These are phyloP conservation scores for Pythium apleroticum DNA, from an alignment of 352 stramenopile genomes.

Conservation along the genomic window DNA sequence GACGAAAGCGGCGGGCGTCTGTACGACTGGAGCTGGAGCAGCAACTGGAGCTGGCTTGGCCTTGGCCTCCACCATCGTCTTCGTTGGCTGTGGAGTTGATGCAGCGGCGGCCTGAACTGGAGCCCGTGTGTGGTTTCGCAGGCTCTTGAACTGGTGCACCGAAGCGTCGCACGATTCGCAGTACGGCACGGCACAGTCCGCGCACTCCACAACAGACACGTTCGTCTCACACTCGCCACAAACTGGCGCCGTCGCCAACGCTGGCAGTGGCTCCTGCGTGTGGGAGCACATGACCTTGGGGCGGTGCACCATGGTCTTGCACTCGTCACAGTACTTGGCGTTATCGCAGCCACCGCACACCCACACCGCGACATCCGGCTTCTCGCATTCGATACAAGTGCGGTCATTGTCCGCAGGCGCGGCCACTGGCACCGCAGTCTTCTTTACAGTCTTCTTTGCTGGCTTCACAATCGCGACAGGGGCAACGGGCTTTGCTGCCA, in stretches of 20 bases:
- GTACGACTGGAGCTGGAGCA: background rate
- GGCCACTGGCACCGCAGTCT: background rate
- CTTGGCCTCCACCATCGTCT: conserved; percentile 22
- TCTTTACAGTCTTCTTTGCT: conserved; percentile 2
- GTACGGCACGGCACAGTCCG: conserved; percentile 59
- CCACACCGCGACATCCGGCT: conserved; percentile 42
- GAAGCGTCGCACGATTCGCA: conserved; percentile 55
- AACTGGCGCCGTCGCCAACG: conserved; percentile 24
- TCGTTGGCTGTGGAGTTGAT: conserved; percentile 6
- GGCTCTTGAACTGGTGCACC: conserved; percentile 76
- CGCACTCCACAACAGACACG: conserved; percentile 41
- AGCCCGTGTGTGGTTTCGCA: conserved; percentile 46
- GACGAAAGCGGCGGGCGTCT: conserved; percentile 12
- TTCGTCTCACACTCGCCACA: conserved; percentile 59
- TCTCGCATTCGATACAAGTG: conserved; percentile 70
- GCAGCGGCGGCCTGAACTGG: background rate
- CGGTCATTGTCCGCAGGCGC: conserved; percentile 21
- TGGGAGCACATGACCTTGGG: conserved; percentile 69
- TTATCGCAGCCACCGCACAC: conserved; percentile 58
- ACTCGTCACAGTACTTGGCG: conserved; percentile 63
- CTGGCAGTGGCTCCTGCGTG: conserved; percentile 39
- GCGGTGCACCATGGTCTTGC: conserved; percentile 52
- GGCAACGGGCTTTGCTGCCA: background rate
- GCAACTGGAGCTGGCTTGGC: background rate
- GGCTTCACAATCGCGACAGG: conserved; percentile 14